A percentile compares a stretch with the other conserved stretches of the same genome.
Conservation (phyloP, 345 rosid species). For the Citrus hindsii region DNA sequence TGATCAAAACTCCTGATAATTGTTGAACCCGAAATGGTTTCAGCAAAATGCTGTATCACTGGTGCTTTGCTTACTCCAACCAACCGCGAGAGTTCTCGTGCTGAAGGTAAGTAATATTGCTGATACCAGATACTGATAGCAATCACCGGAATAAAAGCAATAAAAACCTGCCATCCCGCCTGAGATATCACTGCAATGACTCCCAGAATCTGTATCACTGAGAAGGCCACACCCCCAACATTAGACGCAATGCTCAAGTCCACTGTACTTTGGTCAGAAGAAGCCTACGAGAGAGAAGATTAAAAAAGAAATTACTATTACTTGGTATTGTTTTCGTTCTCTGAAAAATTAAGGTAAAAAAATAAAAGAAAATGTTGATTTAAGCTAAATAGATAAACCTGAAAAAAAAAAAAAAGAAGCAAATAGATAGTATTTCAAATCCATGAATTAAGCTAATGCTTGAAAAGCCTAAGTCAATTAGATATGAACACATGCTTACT, state of each 20-base stretch:
- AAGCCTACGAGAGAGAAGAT: conserved; percentile 46
- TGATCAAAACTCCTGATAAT: conserved; percentile 75
- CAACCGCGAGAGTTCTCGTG: conserved; percentile 68
- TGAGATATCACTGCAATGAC: conserved; percentile 76
- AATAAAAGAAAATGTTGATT: background rate
- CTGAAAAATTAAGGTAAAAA: background rate
- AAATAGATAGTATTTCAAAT: background rate
- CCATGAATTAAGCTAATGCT: background rate
- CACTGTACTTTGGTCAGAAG: conserved; percentile 72
- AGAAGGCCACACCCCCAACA: conserved; percentile 42
- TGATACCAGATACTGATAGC: conserved; percentile 69
- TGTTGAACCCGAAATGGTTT: conserved; percentile 65
- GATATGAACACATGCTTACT: conserved; percentile 3
- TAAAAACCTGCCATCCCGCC: conserved; percentile 77
- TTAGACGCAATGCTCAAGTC: conserved; percentile 49
- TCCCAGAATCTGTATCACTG: conserved; percentile 58
- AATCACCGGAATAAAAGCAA: conserved; percentile 65
- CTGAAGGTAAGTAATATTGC: conserved; percentile 68
- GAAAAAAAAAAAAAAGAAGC: background rate
- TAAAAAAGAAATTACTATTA: background rate
- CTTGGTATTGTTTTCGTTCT: background rate
- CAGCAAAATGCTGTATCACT: conserved; percentile 68
- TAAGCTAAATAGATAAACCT: too few species aligned
- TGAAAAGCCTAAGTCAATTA: background rate
- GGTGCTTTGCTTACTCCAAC: conserved; percentile 74